phyloP scores from a whole-genome alignment of 2,329 filamentous ascomycete species.

The Emergomyces orientalis region DNA sequence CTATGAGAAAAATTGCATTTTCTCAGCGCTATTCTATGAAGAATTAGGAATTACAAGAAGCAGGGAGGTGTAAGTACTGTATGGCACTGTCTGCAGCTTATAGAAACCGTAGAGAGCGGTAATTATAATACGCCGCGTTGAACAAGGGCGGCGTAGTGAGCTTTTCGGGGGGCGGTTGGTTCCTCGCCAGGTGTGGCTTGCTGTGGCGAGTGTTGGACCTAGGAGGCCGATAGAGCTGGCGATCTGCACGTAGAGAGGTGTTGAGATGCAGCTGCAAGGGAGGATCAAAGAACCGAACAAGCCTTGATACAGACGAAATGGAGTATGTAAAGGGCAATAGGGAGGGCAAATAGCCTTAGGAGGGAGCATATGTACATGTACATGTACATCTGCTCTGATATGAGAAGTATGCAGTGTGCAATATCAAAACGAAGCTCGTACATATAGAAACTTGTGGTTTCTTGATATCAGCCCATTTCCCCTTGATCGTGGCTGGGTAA shows the following conservation, averaged over 20 bases:
- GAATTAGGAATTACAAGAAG: background rate
- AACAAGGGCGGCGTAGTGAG: too few species aligned
- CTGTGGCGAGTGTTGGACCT: background rate
- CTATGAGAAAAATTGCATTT: background rate
- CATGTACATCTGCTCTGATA: too few species aligned
- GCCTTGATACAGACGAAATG: too few species aligned
- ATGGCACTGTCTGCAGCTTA: background rate
- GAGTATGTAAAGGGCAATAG: too few species aligned
- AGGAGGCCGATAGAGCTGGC: background rate
- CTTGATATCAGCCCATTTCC: background rate
- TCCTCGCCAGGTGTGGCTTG: background rate
- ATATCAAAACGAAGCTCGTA: too few species aligned
- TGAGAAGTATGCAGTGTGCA: too few species aligned
- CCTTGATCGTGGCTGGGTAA: background rate
- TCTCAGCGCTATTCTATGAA: background rate
- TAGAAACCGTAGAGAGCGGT: background rate
- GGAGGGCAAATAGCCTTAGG: too few species aligned
- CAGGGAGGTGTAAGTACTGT: background rate
- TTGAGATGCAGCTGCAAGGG: too few species aligned
- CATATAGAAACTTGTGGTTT: too few species aligned
- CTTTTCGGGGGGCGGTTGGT: background rate
- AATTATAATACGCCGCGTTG: background rate
- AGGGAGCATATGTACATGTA: too few species aligned
- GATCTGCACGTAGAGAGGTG: too few species aligned
- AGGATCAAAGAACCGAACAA: too few species aligned